Evolutionary conservation across 257 asterid species (phyloP).

Genomic region (Solanum piurae): DNA sequence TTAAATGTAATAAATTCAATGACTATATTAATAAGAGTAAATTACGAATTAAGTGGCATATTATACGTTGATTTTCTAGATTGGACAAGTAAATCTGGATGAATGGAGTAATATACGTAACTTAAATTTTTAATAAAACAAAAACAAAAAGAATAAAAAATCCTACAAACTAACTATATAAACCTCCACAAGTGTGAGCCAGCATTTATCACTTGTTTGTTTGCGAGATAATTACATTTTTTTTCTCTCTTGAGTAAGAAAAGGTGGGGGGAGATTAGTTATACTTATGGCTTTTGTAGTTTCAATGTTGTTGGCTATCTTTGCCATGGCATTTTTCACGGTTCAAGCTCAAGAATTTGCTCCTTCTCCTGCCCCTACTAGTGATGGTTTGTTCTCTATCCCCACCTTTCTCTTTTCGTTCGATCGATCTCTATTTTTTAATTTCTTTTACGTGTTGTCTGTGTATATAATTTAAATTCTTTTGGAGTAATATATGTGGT

Average conservation of each 20-base stretch:
- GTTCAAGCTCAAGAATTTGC: conserved; percentile 16
- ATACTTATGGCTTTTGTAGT: background rate
- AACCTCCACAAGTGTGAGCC: background rate
- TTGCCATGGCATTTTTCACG: background rate
- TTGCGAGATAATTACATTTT: background rate
- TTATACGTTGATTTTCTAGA: background rate
- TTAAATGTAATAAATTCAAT: background rate
- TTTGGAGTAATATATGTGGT: background rate
- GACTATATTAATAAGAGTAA: background rate
- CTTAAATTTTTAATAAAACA: background rate
- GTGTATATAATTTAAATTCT: background rate
- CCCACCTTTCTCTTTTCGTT: background rate
- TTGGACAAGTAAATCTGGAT: background rate
- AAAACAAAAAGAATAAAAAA: background rate
- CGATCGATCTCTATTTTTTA: background rate
- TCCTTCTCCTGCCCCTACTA: conserved; percentile 32
- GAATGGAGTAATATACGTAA: background rate
- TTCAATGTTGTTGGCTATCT: conserved; percentile 9
- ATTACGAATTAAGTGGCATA: background rate
- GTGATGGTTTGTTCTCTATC: conserved; percentile 17
- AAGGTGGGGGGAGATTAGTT: background rate
- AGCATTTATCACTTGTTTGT: background rate
- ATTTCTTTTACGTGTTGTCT: rapidly evolving
- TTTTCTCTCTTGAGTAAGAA: background rate
- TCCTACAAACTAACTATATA: background rate